These are phyloP conservation scores for Pseudopyricularia javanii DNA, from an alignment of 2,329 filamentous ascomycete genomes.

Conservation along the genomic window DNA sequence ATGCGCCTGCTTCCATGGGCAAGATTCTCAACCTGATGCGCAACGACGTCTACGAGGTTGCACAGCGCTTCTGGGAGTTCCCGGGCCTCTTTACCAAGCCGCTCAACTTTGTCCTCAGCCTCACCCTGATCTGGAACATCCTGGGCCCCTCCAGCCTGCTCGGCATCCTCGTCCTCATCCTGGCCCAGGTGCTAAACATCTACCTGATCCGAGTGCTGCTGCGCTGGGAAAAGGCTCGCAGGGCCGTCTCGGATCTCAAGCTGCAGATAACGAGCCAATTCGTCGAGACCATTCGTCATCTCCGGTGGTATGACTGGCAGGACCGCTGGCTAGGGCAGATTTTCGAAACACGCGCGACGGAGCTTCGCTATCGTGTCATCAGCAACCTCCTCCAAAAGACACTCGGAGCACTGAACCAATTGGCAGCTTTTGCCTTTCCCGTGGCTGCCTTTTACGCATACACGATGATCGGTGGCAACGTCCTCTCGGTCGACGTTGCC, in stretches of 20 bases:
- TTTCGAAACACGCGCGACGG: slow-evolving; percentile 53
- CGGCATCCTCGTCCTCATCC: slow-evolving; percentile 55
- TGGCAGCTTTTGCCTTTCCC: slow-evolving; percentile 64
- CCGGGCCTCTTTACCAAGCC: slow-evolving; percentile 64
- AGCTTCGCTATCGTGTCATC: slow-evolving; percentile 53
- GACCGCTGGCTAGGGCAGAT: slow-evolving; percentile 60
- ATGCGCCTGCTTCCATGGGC: slow-evolving; percentile 56
- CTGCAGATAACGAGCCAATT: slow-evolving; percentile 76
- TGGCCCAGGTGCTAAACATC: slow-evolving; percentile 59
- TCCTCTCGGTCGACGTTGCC: slow-evolving; percentile 66
- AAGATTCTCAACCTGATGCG: slow-evolving; percentile 86
- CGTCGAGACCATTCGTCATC: slow-evolving; percentile 71
- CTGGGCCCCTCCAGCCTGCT: slow-evolving; percentile 70
- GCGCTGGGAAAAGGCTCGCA: slow-evolving; percentile 56
- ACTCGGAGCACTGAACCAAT: slow-evolving; percentile 57
- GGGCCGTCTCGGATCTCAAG: slow-evolving; percentile 62
- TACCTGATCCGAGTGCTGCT: slow-evolving; percentile 55
- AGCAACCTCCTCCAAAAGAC: slow-evolving; percentile 49
- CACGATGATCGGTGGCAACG: slow-evolving; percentile 55
- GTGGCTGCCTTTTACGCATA: slow-evolving; percentile 74
- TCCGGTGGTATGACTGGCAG: slow-evolving; percentile 77
- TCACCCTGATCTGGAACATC: slow-evolving; percentile 62
- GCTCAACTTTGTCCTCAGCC: slow-evolving; percentile 61
- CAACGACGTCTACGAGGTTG: slow-evolving; percentile 68
- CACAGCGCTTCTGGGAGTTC: slow-evolving; percentile 83